Percentiles rank a stretch among this genome's conserved stretches.
Conservation (phyloP, 768 basidiomycete species). For the Kwoniella botswanensis region DNA sequence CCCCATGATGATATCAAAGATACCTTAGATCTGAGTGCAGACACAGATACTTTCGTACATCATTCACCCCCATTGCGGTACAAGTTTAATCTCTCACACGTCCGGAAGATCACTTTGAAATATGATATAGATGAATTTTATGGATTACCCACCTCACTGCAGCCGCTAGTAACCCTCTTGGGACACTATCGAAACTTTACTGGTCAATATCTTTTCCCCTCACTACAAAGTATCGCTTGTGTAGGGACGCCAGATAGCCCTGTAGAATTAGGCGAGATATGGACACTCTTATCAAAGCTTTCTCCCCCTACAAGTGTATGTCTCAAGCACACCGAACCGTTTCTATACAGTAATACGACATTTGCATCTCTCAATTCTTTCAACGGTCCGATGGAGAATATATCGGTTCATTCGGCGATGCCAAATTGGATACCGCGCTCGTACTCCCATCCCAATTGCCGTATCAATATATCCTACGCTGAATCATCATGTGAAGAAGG, state of each 20-base stretch:
- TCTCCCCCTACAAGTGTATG: neutral
- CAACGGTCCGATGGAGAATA: neutral
- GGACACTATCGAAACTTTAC: neutral
- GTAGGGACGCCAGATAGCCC: neutral
- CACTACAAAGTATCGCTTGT: neutral
- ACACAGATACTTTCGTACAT: neutral
- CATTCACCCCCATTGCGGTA: neutral
- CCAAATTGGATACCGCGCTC: neutral
- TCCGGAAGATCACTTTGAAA: neutral
- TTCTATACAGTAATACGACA: neutral
- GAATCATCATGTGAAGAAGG: neutral
- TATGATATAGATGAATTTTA: conserved; percentile 1
- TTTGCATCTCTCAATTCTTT: conserved; percentile 1
- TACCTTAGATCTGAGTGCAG: neutral
- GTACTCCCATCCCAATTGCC: neutral
- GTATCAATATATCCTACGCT: neutral
- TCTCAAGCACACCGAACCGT: neutral
- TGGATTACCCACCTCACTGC: neutral
- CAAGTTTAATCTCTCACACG: neutral
- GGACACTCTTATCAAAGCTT: neutral
- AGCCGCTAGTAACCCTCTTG: neutral
- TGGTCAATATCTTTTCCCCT: conserved; percentile 4
- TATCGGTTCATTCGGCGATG: neutral
- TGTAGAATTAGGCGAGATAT: conserved; percentile 3
- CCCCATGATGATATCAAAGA: neutral